Evolutionary conservation across 208 protist species (phyloP), one percentile per base, ranked within the genome.

Genomic region (Trypanosomatidae sp.): DNA sequence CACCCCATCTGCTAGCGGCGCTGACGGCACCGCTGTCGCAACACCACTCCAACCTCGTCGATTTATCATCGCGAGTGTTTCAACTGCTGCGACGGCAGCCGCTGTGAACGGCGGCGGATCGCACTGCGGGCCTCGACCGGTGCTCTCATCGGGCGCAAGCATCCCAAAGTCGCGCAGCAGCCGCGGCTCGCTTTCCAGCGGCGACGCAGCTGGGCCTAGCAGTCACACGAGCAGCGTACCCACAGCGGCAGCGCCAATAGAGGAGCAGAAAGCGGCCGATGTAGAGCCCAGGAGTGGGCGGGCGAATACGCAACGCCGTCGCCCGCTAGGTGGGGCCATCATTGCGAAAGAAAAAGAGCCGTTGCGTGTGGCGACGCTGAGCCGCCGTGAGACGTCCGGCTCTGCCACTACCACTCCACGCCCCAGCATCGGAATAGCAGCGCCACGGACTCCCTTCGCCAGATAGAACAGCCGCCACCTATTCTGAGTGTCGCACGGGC

Each of bases 1-100:
- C 43, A 73, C 70, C 6, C 70, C 70, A 0, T 80, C 70, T 0
- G 33, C 70, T 25, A 52, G 70, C 4, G 65, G 64, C 36, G 66
- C 50, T 10, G n/a, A 52, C 36, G 58, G 55, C n/a, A 22, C 53
- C 33, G 25, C 33, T 15, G 30, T 17, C 7, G 60, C 58, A 13
- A 75, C 76, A 17, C 66, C 69, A 5, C 70, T 70, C 65, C 72
- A 70, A 1, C 76, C 76, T 36, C 76, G 76, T 39, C 76, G 28
- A 36, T 76, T 69, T 58, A 55, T 80, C 56, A 62, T 80, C 28
- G 8, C 70, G 2, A 80, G 76, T 49, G 76, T 80, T 0, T 76
- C 76, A n/a, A 80, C 69, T 1, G 76, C 76, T 0, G 47, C 10
- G 56, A 73, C 69, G 12, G 47, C 76, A 3, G 76, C 70, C 25